phyloP scores from a whole-genome alignment of 352 stramenopile genomes.

The Pythium diclinum region DNA sequence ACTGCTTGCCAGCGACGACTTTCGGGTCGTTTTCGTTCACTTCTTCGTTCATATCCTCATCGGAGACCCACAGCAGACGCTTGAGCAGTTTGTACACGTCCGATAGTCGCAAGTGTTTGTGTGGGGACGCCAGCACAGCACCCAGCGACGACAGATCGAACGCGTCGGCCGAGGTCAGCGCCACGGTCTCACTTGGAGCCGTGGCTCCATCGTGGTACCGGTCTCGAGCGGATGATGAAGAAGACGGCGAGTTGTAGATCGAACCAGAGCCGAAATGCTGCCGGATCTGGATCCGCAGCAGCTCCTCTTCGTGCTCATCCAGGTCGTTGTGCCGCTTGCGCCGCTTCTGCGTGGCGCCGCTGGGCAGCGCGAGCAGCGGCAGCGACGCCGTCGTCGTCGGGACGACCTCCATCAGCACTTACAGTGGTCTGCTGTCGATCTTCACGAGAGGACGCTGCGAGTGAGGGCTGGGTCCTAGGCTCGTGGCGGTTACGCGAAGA shows the following conservation, averaged over 20 bases:
- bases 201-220: slow-evolving; percentile 7
- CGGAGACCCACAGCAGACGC: slow-evolving; percentile 41
- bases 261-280: slow-evolving; percentile 36
- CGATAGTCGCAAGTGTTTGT: slow-evolving; percentile 21
- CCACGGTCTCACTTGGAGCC: slow-evolving; percentile 19
- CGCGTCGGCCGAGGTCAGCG: slow-evolving; percentile 16
- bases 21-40: slow-evolving; percentile 52
- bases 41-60: slow-evolving; percentile 51
- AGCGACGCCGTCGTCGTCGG: slow-evolving; percentile 18
- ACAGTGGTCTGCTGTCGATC: background rate
- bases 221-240: background rate
- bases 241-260: slow-evolving; percentile 3
- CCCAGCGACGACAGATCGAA: slow-evolving; percentile 26
- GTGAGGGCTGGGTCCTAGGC: background rate
- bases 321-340: slow-evolving; percentile 45
- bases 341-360: slow-evolving; percentile 37
- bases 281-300: slow-evolving; percentile 41
- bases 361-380: slow-evolving; percentile 36
- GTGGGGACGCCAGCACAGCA: slow-evolving; percentile 28
- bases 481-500: no score
- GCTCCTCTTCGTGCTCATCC: slow-evolving; percentile 44
- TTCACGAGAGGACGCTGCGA: background rate
- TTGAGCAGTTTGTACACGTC: slow-evolving; percentile 37
- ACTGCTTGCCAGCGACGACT: slow-evolving; percentile 51
- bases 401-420: slow-evolving; percentile 28